phyloP scores from a whole-genome alignment of 148 eudicot species.

The Nepenthes gracilis region DNA sequence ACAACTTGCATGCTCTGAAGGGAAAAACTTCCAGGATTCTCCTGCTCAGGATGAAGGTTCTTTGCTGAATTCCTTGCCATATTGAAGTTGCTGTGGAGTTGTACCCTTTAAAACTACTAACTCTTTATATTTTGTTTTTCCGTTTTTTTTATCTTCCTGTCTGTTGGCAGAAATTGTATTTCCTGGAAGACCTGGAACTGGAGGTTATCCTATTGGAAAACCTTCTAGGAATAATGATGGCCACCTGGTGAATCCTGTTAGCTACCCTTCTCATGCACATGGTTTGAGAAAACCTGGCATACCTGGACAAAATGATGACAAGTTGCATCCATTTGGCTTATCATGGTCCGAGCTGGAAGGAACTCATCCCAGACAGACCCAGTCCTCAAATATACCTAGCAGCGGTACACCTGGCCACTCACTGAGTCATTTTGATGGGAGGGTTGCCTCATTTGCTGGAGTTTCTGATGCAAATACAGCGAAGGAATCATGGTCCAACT shows the following conservation, averaged over 20 bases:
- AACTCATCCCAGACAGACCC: conserved; percentile 33
- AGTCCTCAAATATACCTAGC: conserved; percentile 19
- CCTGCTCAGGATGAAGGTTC: conserved; percentile 75
- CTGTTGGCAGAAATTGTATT: conserved; percentile 60
- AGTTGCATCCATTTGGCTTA: conserved; percentile 89
- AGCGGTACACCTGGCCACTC: conserved; percentile 30
- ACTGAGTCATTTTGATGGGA: conserved; percentile 28
- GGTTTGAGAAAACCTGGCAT: conserved; percentile 27
- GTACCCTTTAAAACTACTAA: conserved; percentile 1
- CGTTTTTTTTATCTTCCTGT: neutral
- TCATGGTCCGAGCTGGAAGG: conserved; percentile 90
- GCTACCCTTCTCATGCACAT: conserved; percentile 23
- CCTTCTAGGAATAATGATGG: conserved; percentile 27
- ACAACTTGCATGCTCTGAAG: conserved; percentile 30
- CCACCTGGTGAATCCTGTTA: conserved; percentile 21
- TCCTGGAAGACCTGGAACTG: conserved; percentile 73
- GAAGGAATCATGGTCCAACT: conserved; percentile 48
- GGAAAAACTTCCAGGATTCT: conserved; percentile 40
- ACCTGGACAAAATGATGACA: conserved; percentile 32
- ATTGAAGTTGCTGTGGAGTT: neutral
- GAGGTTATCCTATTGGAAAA: conserved; percentile 31
- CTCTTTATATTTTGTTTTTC: neutral
- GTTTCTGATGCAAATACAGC: conserved; percentile 27
- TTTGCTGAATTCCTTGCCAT: neutral
- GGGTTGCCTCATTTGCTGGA: conserved; percentile 30